phyloP scores from a whole-genome alignment of 257 asterid genomes.

The Solanum chaucha region DNA sequence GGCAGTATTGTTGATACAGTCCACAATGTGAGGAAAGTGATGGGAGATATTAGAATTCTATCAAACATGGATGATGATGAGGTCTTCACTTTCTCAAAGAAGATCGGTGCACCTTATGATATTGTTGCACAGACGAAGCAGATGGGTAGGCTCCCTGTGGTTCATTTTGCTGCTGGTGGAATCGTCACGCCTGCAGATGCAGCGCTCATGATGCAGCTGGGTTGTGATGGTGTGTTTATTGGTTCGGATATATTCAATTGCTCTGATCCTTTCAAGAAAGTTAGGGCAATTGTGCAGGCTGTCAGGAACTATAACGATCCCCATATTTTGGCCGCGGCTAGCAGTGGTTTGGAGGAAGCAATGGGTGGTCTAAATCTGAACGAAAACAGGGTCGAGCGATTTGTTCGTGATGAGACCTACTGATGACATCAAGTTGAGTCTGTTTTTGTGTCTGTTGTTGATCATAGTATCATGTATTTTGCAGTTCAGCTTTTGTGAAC shows the following conservation, averaged over 20 bases:
- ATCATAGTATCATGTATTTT: not conserved
- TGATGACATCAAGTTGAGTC: conserved; percentile 2
- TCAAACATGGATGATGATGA: conserved; percentile 85
- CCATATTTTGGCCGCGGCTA: conserved; percentile 46
- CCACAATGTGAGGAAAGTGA: conserved; percentile 54
- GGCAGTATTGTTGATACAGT: conserved; percentile 52
- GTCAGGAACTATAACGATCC: conserved; percentile 75
- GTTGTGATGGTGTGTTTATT: conserved; percentile 70
- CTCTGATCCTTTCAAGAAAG: conserved; percentile 47
- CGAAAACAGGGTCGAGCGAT: conserved; percentile 33
- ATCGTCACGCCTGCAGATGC: conserved; percentile 79
- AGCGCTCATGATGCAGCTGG: conserved; percentile 81
- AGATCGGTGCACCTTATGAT: conserved; percentile 63
- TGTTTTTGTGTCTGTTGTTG: not conserved
- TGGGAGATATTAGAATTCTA: conserved; percentile 62
- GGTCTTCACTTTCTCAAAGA: conserved; percentile 59
- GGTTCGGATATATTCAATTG: conserved; percentile 50
- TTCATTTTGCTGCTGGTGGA: conserved; percentile 89
- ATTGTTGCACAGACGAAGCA: conserved; percentile 75
- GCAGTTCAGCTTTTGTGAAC: not conserved
- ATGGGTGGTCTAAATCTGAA: conserved; percentile 40
- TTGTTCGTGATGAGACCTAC: conserved; percentile 21
- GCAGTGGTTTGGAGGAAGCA: conserved; percentile 59
- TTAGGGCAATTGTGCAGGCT: conserved; percentile 65
- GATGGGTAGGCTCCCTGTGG: conserved; percentile 84